Percentiles rank a stretch among this genome's conserved stretches.
phyloP scores from a whole-genome alignment of 305 asterid genomes.

The Withania somnifera region DNA sequence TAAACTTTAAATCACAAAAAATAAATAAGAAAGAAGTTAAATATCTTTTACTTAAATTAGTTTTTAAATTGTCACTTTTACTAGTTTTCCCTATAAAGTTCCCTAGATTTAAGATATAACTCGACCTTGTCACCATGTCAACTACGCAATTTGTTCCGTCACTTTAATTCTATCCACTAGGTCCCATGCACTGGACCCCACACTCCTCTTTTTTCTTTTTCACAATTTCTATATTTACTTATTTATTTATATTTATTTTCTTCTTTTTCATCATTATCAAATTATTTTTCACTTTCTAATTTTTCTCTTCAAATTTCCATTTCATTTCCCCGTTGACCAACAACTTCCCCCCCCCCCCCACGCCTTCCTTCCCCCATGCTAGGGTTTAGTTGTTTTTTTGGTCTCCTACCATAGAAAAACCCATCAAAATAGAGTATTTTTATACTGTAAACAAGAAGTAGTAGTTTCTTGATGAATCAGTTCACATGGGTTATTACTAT shows the following conservation, averaged over 20 bases:
- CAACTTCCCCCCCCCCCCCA: not conserved
- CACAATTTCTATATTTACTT: not conserved
- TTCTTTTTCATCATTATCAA: not conserved
- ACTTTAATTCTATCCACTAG: not conserved
- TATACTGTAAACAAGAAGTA: not conserved
- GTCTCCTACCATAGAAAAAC: not conserved
- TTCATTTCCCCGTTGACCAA: slow-evolving; percentile 1
- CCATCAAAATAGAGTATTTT: not conserved
- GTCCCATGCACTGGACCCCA: not conserved
- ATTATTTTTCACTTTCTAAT: not conserved
- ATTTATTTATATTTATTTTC: not conserved
- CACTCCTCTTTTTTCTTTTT: not conserved
- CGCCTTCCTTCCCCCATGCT: not conserved
- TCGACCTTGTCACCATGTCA: not conserved
- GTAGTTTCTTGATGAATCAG: not conserved
- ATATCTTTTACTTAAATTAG: no score
- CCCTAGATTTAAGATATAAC: no score
- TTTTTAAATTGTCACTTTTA: no score
- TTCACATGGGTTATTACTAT: not conserved
- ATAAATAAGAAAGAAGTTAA: no score
- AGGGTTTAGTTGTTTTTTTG: not conserved
- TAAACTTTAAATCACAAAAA: no score
- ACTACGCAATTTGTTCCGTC: not conserved
- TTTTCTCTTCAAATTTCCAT: not conserved
- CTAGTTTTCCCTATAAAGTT: no score